Base-by-base conservation (phyloP, 2,329 filamentous ascomycete genomes). In the Fusarium secorum region DNA sequence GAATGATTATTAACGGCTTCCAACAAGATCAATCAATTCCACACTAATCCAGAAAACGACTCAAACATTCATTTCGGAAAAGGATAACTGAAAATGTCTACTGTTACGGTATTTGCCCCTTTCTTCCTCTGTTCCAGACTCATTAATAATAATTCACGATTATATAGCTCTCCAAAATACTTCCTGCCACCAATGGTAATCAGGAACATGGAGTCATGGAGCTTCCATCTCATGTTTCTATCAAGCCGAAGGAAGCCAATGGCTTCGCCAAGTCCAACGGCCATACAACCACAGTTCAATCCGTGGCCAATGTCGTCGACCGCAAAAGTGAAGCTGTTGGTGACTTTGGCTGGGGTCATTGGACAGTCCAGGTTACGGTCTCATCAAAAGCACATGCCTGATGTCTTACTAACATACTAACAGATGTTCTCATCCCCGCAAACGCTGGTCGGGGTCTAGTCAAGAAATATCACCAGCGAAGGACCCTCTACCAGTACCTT, bases 371-470 rank as follows among this genome's bases (percentile, higher is more conserved):
- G 8, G 36, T 20, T 39, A 14, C 7, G 8, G 0, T n/a, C 20
- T 39, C 7, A n/a, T 9, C 36, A 39, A n/a, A 20, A 9, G 7
- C 20, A 5, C 5, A 15, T n/a, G 13, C 20, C 36, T 5, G 20
- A 6, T 14, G n/a, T 14, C 7, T n/a, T 39, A n/a, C 36, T n/a
- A 39, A 39, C 13, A 14, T 2, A 1, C 5, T 4, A n/a, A 2
- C 36, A 39, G 36, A 39, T 4, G 36, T 39, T 9, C 36, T 39
- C 20, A n/a, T 39, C 20, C 36, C 36, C 5, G 20, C 36, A 39
- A 39, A 39, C 4, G 36, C 36, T n/a, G 36, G 36, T n/a, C 7
- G 36, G 1, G 36, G 36, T 0, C 20, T 39, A 4, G 20, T 39
- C 20, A 39, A n/a, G 36, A 39, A 39, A n/a, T 39, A n/a, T 1